phyloP scores from a whole-genome alignment of 768 basidiomycete species.

The Leccinum longicurvipes region DNA sequence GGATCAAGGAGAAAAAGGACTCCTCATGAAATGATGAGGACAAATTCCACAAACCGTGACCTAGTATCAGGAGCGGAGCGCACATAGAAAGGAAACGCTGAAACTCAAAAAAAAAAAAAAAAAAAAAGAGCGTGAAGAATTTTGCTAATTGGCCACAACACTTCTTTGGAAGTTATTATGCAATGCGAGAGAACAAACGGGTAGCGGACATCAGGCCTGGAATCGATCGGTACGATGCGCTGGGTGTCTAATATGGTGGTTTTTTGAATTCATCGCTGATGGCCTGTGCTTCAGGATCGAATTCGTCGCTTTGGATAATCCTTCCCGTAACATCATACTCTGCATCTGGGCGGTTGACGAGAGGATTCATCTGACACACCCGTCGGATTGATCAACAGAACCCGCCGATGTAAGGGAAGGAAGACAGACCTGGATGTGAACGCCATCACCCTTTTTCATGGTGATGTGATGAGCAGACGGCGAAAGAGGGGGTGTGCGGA shows the following conservation, averaged over 20 bases:
- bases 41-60: neutral
- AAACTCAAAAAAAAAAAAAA: neutral
- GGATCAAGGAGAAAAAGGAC: neutral
- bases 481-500: conserved; percentile 42
- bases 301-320: conserved; percentile 40
- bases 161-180: neutral
- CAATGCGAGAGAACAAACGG: neutral
- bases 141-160: neutral
- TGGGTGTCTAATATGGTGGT: conserved; percentile 37
- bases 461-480: conserved; percentile 24
- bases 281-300: conserved; percentile 58
- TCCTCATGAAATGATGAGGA: neutral
- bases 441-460: conserved; percentile 44
- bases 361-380: conserved; percentile 62
- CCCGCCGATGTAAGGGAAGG: neutral
- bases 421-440: conserved; percentile 56
- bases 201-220: neutral
- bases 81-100: neutral
- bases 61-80: neutral
- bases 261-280: conserved; percentile 64
- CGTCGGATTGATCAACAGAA: conserved; percentile 5
- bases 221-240: neutral
- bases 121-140: neutral
- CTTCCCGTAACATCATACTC: conserved; percentile 61
- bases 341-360: conserved; percentile 44